Evolutionary conservation across 805 yeast species (phyloP), one percentile per base, ranked within the genome.

Genomic region (Ogataea angusta): DNA sequence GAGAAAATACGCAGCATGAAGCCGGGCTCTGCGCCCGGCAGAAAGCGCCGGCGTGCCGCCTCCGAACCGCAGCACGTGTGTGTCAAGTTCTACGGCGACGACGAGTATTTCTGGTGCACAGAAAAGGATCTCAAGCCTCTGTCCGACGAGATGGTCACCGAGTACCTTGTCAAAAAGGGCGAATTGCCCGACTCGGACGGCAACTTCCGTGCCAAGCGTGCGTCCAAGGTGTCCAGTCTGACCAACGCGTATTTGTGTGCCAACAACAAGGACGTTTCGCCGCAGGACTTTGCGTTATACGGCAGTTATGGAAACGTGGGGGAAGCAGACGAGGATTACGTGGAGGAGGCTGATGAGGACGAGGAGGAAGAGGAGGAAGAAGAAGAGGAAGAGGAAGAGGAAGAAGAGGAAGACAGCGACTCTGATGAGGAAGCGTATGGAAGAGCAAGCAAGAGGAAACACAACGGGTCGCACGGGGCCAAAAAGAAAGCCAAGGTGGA

Each of bases 71-170:
- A 47, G 14, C 28, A 41, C 13, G 31, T 58, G 3, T 85, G 63
- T 51, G 88, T 84, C 12, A 69, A 85, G 43, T 83, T 84, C 57
- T 78, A 82, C 57, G 76, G 76, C 52, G 91, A 84, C 57, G 85
- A 80, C 54, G 80, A 82, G 12, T 82, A 79, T 53, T 77, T 78
- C 51, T 83, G 90, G 90, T 77, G 78, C 28, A 66, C 72, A 19
- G 52, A 60, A 4, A 56, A 63, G 23, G 89, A 82, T 46, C 53
- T 84, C 26, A 71, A 74, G 47, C 52, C 60, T 2, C 64, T 84
- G 38, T 48, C 65, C 2, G 47, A 46, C 2, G 75, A 68, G 2
- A 64, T 57, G 5, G 78, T 81, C 33, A 61, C 66, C 14, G 49
- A 42, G 13, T 57, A 46, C 35, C 36, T 62, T 12, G 40, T 56